Evolutionary conservation across 805 yeast species (phyloP).

Genomic region (Ascoidea asiatica): DNA sequence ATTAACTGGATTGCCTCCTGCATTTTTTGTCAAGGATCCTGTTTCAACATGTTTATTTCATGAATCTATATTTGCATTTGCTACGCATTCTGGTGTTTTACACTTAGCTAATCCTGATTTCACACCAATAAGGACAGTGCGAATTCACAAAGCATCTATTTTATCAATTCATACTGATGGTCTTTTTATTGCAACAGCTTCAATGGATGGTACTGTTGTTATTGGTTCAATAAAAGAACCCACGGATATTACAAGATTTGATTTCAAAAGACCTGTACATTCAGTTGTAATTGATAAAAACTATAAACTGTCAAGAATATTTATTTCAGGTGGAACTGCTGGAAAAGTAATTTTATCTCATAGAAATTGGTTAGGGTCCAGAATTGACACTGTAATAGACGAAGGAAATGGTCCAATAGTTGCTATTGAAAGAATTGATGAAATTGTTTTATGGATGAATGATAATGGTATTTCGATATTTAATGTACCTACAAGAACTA

Average conservation of each 20-base stretch:
- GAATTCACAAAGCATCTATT: constrained; percentile 80
- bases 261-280: constrained; percentile 80
- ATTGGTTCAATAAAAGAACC: constrained; percentile 57
- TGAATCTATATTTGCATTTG: constrained; percentile 57
- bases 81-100: constrained; percentile 78
- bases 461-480: constrained; percentile 65
- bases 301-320: constrained; percentile 47
- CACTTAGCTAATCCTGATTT: constrained; percentile 54
- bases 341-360: constrained; percentile 69
- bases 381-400: constrained; percentile 54
- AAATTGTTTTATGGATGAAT: constrained; percentile 69
- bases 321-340: constrained; percentile 73
- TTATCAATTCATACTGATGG: constrained; percentile 66
- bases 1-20: constrained; percentile 49
- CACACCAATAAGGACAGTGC: constrained; percentile 51
- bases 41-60: constrained; percentile 56
- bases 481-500: constrained; percentile 36
- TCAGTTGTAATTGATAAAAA: constrained; percentile 70
- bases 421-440: constrained; percentile 47
- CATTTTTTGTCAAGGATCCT: constrained; percentile 64
- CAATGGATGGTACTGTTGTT: constrained; percentile 89
- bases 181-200: constrained; percentile 65
- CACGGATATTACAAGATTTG: constrained; percentile 56
- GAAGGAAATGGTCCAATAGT: constrained; percentile 59
- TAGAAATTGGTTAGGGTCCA: constrained; percentile 76